Base-by-base conservation (phyloP, 1,284 basidiomycete species). In the Uromyces viciae-fabae region DNA sequence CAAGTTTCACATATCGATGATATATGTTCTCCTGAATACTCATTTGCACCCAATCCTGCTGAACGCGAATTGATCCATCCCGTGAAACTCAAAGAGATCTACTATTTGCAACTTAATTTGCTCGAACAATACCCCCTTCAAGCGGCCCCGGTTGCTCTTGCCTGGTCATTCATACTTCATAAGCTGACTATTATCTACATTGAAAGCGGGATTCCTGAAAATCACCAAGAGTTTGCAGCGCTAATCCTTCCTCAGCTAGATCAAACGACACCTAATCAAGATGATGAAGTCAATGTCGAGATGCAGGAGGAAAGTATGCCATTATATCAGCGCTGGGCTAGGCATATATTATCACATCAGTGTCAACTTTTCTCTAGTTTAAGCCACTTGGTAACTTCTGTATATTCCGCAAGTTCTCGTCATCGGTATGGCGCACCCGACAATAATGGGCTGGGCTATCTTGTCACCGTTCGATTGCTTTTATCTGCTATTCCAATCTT, bases 391-490 rank as follows among this genome's bases (percentile, higher is more conserved):
- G 66, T 49, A 17, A 56, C 54, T 14, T 72, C 68, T 22, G 68
- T 80, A 7, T 78, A 78, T 40, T 80, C 49, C 25, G 66, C 77
- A 15, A 46, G 68, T 58, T 58, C 66, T 36, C 54, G 28, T 33
- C 40, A 71, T 52, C 66, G 77, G 36, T 72, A 72, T 42, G 68
- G 68, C 15, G 28, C 56, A n/a, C 68, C 77, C 8, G 77, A 80
- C 38, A 80, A 71, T 40, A 80, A 80, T 58, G 77, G 56, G 19
- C 56, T 80, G 56, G 77, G 77, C 56, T 80, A 80, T 38, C 68
- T 80, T 42, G 66, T 72, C 68, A 80, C 68, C 7, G 40, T 80
- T 43, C 77, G 77, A 38, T 36, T 58, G n/a, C 42, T 80, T 31
- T 54, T 80, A 36, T 80, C 68, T 38, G 66, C 77, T 42, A 43